Percentiles rank a stretch among this genome's conserved stretches.
These are phyloP conservation scores for Yamadazyma atmosphaerica DNA, from an alignment of 1,139 yeast genomes.

Conservation along the genomic window DNA sequence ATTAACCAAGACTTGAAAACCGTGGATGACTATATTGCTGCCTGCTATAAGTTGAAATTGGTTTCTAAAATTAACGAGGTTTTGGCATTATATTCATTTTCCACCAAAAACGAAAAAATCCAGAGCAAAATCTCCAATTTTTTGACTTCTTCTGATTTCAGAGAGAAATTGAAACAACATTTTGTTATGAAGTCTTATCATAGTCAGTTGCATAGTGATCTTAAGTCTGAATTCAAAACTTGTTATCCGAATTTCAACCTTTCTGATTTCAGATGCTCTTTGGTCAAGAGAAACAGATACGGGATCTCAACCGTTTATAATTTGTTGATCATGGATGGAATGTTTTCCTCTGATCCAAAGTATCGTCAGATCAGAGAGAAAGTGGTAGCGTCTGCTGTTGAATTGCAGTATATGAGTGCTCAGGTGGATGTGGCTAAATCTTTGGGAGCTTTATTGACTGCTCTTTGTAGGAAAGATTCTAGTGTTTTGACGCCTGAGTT, in stretches of 20 bases:
- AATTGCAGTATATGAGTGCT: conserved; percentile 63
- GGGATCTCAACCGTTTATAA: conserved; percentile 61
- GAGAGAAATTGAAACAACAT: conserved; percentile 27
- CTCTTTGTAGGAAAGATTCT: conserved; percentile 49
- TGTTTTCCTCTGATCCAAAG: conserved; percentile 44
- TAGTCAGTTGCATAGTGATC: conserved; percentile 38
- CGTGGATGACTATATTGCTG: conserved; percentile 30
- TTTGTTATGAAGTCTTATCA: conserved; percentile 35
- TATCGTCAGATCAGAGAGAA: conserved; percentile 57
- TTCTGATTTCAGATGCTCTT: conserved; percentile 54
- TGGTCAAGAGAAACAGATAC: conserved; percentile 47
- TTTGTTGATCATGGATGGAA: conserved; percentile 59
- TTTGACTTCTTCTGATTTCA: conserved; percentile 38
- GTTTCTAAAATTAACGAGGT: conserved; percentile 73
- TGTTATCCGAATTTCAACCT: conserved; percentile 51
- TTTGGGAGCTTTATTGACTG: conserved; percentile 74
- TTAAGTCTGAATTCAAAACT: conserved; percentile 37
- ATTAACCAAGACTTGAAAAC: conserved; percentile 19
- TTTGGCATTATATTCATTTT: conserved; percentile 69
- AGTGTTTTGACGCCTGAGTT: conserved; percentile 34
- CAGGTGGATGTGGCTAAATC: conserved; percentile 72
- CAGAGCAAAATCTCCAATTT: conserved; percentile 44
- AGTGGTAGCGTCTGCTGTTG: conserved; percentile 60
- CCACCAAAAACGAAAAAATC: conserved; percentile 47
- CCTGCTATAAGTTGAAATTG: conserved; percentile 57